A percentile compares a stretch with the other conserved stretches of the same genome.
These are phyloP conservation scores for Claviceps digitariae DNA, from an alignment of 2,329 filamentous ascomycete species.

Conservation along the genomic window DNA sequence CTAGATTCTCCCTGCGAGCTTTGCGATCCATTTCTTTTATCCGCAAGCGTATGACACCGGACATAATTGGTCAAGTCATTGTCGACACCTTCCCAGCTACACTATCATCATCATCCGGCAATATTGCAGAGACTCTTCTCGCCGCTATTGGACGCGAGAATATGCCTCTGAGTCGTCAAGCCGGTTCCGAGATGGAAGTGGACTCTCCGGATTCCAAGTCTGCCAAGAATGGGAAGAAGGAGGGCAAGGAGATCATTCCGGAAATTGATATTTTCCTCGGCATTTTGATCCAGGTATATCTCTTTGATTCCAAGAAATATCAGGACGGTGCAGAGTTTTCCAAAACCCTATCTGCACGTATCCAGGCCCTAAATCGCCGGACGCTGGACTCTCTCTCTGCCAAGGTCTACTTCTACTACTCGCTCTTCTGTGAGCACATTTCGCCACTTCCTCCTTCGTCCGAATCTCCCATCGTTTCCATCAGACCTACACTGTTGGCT, in stretches of 20 bases:
- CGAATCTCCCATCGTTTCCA: constrained; percentile 72
- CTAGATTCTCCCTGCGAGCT: constrained; percentile 86
- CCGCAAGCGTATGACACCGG: constrained; percentile 76
- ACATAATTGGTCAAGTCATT: constrained; percentile 69
- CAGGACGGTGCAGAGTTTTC: constrained; percentile 78
- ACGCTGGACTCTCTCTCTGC: constrained; percentile 88
- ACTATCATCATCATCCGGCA: constrained; percentile 34
- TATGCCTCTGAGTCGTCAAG: constrained; percentile 45
- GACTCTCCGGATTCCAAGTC: constrained; percentile 45
- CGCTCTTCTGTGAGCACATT: constrained; percentile 86
- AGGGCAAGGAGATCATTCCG: constrained; percentile 63
- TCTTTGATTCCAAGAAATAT: constrained; percentile 74
- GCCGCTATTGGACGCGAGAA: constrained; percentile 54
- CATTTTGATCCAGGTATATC: constrained; percentile 73
- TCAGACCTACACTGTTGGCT: constrained; percentile 73
- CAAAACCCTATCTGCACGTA: constrained; percentile 64
- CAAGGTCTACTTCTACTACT: constrained; percentile 97
- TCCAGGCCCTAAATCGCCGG: constrained; percentile 81
- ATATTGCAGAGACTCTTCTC: constrained; percentile 56
- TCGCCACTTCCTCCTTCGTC: constrained; percentile 78
- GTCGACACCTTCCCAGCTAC: constrained; percentile 61
- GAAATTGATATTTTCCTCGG: constrained; percentile 84
- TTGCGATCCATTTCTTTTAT: constrained; percentile 91
- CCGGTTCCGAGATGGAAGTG: constrained; percentile 57
- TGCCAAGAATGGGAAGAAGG: constrained; percentile 48